Evolutionary conservation across 2,329 filamentous ascomycete genomes (phyloP), one percentile per base, ranked within the genome.

Genomic region (Xylaria sp.): DNA sequence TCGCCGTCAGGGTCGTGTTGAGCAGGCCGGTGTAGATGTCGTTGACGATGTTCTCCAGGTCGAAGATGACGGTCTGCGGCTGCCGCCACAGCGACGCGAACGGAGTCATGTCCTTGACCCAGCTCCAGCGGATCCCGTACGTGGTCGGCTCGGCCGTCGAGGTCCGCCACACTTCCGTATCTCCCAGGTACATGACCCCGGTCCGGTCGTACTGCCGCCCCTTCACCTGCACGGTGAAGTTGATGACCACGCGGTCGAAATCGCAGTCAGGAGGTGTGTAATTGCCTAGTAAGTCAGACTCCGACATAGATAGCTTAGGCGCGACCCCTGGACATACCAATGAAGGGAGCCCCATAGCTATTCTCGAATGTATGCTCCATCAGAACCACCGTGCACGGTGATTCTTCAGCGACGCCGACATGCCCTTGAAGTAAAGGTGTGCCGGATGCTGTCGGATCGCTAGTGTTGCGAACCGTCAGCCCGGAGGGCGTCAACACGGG

Each of bases 131-230:
- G 57, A 94, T 92, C 6, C 90, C 90, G 4, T 74, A 63, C 3
- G 65, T 61, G 0, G 85, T 90, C 1, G 91, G 90, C 72, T 95
- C 89, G 3, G 90, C 89, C 1, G 91, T 95, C 4, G 89, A 92
- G 1, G 90, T 92, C 20, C 90, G 80, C 78, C 89, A 94, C n/a
- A 95, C 80, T 69, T 95, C 90, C 8, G 83, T 85, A 68, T 93
- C 88, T 39, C 84, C 85, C 37, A 94, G 77, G 64, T 87, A 94
- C 80, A 94, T 86, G 26, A 88, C 71, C 3, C 85, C 91, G 7
- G 93, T 78, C 38, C 90, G 82, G 68, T 95, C 91, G 70, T 83
- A 92, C 63, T 95, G 91, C 2, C 83, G 80, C 1, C 91, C 91
- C 57, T 77, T 75, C 8, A 87, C 89, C 1, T 83, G 83, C 13